A percentile compares a stretch with the other conserved stretches of the same genome.
These are phyloP conservation scores for Coleophoma crateriformis DNA, from an alignment of 2,329 filamentous ascomycete species.

Conservation along the genomic window DNA sequence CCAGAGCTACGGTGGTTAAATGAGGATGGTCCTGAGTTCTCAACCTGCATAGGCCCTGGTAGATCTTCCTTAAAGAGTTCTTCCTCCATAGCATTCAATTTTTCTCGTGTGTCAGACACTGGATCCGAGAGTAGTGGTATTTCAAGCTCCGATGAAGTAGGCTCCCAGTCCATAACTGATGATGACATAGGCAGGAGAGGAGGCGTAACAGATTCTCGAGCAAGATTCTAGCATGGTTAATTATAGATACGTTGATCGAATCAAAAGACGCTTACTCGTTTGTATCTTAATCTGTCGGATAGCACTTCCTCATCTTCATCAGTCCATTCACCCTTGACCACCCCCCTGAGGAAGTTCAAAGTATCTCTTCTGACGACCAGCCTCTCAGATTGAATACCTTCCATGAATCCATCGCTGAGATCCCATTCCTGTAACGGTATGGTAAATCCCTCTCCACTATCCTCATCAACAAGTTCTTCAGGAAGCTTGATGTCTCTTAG, in stretches of 20 bases:
- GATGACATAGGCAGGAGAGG: slow-evolving; percentile 19
- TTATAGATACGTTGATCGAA: background rate
- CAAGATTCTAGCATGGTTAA: background rate
- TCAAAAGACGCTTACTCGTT: slow-evolving; percentile 12
- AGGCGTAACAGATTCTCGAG: slow-evolving; percentile 21
- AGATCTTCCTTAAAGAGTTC: slow-evolving; percentile 22
- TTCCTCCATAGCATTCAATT: slow-evolving; percentile 20
- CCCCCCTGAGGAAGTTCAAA: slow-evolving; percentile 14
- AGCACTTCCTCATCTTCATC: slow-evolving; percentile 15
- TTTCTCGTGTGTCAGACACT: slow-evolving; percentile 3
- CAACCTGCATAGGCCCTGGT: slow-evolving; percentile 10
- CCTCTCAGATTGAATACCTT: slow-evolving; percentile 20
- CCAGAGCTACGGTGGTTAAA: too few relatives aligned
- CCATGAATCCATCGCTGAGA: slow-evolving; percentile 10
- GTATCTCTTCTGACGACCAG: slow-evolving; percentile 18
- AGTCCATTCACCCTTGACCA: slow-evolving; percentile 13
- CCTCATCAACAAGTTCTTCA: slow-evolving; percentile 18
- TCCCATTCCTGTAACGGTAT: slow-evolving; percentile 14
- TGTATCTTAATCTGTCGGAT: slow-evolving; percentile 15
- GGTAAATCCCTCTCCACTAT: slow-evolving; percentile 16
- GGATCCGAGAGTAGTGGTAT: slow-evolving; percentile 10
- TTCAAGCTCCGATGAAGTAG: slow-evolving; percentile 10
- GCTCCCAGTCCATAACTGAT: slow-evolving; percentile 13
- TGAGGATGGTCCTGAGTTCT: background rate
- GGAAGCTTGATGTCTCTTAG: slow-evolving; percentile 21